A percentile compares a stretch with the other conserved stretches of the same genome.
Conservation (phyloP, 352 stramenopile genomes). For the Pythium aphanidermatum region DNA sequence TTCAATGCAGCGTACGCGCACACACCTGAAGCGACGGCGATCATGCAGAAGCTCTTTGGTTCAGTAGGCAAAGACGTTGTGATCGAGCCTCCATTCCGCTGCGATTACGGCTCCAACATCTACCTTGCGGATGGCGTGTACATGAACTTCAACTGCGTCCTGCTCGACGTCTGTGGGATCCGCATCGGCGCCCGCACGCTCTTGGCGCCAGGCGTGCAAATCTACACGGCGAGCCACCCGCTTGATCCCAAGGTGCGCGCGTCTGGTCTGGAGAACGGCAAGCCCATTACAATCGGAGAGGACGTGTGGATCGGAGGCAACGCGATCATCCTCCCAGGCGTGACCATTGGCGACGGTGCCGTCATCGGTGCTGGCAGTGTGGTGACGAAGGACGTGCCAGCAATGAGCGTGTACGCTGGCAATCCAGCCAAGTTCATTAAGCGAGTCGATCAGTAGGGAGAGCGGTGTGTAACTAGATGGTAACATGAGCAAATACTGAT, state of each 20-base stretch:
- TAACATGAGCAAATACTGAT: no score
- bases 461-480: no score
- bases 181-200: constrained; percentile 70
- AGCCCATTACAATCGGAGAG: constrained; percentile 69
- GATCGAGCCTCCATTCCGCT: constrained; percentile 83
- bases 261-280: constrained; percentile 46
- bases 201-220: constrained; percentile 66
- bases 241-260: constrained; percentile 38
- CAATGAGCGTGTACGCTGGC: constrained; percentile 53
- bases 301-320: constrained; percentile 82
- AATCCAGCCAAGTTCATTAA: constrained; percentile 78
- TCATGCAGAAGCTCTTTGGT: constrained; percentile 39
- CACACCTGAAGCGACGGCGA: constrained; percentile 17
- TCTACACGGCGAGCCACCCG: constrained; percentile 81
- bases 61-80: constrained; percentile 31
- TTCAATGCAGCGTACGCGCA: constrained; percentile 36
- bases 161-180: constrained; percentile 79
- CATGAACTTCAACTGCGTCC: constrained; percentile 87
- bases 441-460: no score
- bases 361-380: constrained; percentile 76
- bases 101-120: constrained; percentile 88
- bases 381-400: constrained; percentile 70
- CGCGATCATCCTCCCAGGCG: constrained; percentile 55
- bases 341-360: constrained; percentile 52
- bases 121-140: constrained; percentile 63